Evolutionary conservation across 169 alveolate species (phyloP), one percentile per base, ranked within the genome.

Genomic region (Cryptosporidium bovis): DNA sequence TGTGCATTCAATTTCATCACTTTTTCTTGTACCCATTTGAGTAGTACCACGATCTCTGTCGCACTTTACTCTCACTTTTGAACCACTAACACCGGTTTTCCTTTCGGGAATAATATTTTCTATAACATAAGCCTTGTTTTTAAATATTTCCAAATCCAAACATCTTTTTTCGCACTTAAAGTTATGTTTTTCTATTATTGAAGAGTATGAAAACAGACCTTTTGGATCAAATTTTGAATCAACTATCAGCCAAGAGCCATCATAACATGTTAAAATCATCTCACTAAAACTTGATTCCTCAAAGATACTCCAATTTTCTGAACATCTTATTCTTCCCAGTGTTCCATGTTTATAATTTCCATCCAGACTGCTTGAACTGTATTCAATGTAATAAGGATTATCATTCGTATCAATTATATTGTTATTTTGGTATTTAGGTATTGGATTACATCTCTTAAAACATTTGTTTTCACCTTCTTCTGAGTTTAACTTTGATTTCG

Each of bases 121-220:
- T 56, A 77, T 77, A 27, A 20, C 46, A n/a, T 77, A 77, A 27
- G 87, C 71, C 7, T 77, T 77, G 64, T 77, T 77, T 13, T 65
- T 56, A 29, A 77, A 77, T 6, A 77, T 77, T 7, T 77, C 87
- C 40, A 77, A 7, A 3, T 77, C 87, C 20, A 3, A 27, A 8
- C 87, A 77, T 6, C 51, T 77, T 15, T 40, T 77, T 48, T 77
- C 87, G 31, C 87, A 77, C 7, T 6, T 62, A 18, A 77, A 56
- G 29, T 53, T 33, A 24, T 34, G 29, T 6, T 58, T 36, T 3
- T 36, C 36, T 4, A 40, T 20, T 5, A 20, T 36, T 10, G 83
- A 69, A 8, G 67, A 4, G 1, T 40, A 40, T 8, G 48, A 40
- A 53, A 56, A 64, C 1, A 56, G 20, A 4, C 20, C 34, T 1